Conservation (phyloP, 2,329 filamentous ascomycete genomes). For the Didymella keratinophila region DNA sequence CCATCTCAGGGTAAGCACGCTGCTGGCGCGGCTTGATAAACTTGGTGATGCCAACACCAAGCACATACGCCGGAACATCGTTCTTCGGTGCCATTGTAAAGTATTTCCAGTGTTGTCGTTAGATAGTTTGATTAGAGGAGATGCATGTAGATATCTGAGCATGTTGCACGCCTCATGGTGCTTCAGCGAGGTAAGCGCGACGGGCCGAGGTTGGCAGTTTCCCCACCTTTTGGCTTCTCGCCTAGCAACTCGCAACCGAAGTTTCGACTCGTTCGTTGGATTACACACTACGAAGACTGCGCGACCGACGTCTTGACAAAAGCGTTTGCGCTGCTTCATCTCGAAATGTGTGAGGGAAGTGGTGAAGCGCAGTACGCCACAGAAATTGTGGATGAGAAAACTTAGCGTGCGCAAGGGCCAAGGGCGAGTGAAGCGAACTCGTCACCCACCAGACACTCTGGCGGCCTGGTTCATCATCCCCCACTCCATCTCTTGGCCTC, state of each 20-base stretch:
- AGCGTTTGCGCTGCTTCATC: background rate
- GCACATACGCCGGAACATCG: constrained; percentile 72
- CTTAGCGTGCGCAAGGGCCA: background rate
- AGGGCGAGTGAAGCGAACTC: background rate
- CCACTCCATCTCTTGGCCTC: background rate
- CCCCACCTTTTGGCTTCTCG: constrained; percentile 12
- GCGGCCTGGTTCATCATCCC: background rate
- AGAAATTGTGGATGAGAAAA: background rate
- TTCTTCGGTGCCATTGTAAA: constrained; percentile 39
- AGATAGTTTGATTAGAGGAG: background rate
- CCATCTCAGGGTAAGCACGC: constrained; percentile 91
- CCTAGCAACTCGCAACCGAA: constrained; percentile 6
- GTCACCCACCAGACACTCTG: background rate
- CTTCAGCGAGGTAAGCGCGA: constrained; percentile 2
- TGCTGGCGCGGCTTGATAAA: constrained; percentile 96
- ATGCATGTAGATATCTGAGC: background rate
- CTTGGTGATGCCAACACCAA: constrained; percentile 97
- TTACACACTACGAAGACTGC: no score
- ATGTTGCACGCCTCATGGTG: background rate
- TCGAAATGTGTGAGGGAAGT: background rate
- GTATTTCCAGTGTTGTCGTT: background rate
- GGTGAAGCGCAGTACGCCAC: background rate
- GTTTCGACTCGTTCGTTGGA: constrained; percentile 6
- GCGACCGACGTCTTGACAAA: background rate
- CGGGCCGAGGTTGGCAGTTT: constrained; percentile 20